Evolutionary conservation across 78 protist species (phyloP).

Genomic region (Dictyostelium citrinum): DNA sequence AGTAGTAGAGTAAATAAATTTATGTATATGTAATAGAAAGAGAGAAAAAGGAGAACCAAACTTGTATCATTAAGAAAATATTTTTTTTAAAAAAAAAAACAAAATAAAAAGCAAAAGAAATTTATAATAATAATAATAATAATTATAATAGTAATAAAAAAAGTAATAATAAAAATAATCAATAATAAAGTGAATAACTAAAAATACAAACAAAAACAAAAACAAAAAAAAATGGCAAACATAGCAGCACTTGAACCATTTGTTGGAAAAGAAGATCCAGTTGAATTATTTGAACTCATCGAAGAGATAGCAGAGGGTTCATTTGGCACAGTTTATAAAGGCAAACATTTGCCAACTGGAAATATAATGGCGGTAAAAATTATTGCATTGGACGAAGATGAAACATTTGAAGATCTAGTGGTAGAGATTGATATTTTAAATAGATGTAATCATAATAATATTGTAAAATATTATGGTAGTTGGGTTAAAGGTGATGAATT

Average conservation of each 20-base stretch:
- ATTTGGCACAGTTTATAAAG: conserved; percentile 82
- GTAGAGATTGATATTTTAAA: conserved; percentile 79
- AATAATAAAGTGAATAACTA: not conserved
- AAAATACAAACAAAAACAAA: not conserved
- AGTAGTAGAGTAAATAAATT: not conserved
- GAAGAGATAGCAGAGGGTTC: conserved; percentile 83
- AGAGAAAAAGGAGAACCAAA: not conserved
- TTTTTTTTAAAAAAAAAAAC: not conserved
- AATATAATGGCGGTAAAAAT: conserved; percentile 78
- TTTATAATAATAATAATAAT: not conserved
- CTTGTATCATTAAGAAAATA: not conserved
- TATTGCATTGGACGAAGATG: conserved; percentile 78
- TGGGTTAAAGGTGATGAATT: conserved; percentile 84
- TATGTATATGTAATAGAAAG: not conserved
- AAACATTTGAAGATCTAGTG: conserved; percentile 73
- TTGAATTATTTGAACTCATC: conserved; percentile 66
- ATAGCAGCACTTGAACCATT: conserved; percentile 76
- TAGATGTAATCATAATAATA: conserved; percentile 75
- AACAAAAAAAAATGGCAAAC: not conserved
- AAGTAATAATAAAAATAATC: not conserved
- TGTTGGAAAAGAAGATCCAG: conserved; percentile 78
- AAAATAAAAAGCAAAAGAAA: not conserved
- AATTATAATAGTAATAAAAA: too few relatives aligned
- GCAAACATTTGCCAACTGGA: conserved; percentile 71
- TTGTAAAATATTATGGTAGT: conserved; percentile 78